Base-by-base conservation (phyloP, 306 rosid species). In the Malus fusca region DNA sequence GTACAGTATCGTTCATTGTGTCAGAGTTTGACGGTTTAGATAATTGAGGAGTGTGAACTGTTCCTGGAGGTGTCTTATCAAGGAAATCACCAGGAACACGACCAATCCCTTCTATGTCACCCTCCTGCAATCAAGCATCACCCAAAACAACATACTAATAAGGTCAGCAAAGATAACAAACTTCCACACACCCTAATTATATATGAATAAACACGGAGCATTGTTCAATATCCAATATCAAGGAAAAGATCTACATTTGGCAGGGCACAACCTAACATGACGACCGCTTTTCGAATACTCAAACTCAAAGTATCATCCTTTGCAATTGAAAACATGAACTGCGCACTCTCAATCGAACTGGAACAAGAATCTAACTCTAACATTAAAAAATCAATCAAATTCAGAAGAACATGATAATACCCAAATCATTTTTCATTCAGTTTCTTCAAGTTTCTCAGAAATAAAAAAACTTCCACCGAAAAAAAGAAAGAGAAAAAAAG, bases 51-150 rank as follows among this genome's bases (percentile, higher is more conserved):
- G 78, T 79, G 19, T 19, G 7, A 48, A 48, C 19, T 48, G 53
- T 66, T 80, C 88, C 77, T 88, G 89, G 78, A 69, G 73, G 79
- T 22, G 89, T 81, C 83, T 81, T 82, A 28, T 86, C 91, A 17
- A 23, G 74, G 75, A 79, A 81, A 83, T 90, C 92, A 82, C 96
- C 98, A 90, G 83, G 68, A 78, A 43, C 56, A 77, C 87, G 69
- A 66, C 90, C 93, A 52, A 85, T 83, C 64, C 82, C 90, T 58
- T 69, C 86, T 12, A 90, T 80, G 79, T 87, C 96, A 42, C 93
- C 96, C 31, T 95, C 99, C 97, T 92, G 91, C 76, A 77, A 72
- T 62, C 64, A 75, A 60, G 65, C 52, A 71, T 12, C 66, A 74
- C 44, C 53, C 70, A 53, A 74, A 48, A 43, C 11, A 33, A 30